These are phyloP conservation scores for Durotheca rogersii DNA, from an alignment of 495 filamentous ascomycete species.

Conservation along the genomic window DNA sequence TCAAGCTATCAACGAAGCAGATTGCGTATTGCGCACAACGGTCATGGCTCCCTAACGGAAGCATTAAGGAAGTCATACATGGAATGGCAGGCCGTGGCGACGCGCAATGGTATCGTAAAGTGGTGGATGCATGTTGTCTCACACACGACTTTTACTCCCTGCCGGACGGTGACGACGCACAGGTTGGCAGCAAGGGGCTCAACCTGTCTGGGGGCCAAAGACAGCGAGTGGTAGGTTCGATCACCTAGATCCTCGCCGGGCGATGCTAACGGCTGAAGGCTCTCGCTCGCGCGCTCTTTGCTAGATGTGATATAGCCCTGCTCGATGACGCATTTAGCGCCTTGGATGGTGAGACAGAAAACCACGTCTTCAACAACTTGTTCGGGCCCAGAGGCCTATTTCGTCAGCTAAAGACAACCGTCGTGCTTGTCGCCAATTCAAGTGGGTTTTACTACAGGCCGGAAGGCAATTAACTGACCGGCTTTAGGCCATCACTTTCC, in stretches of 20 bases:
- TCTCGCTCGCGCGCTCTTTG: slow-evolving; percentile 44
- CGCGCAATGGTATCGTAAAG: slow-evolving; percentile 55
- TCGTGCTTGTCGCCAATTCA: slow-evolving; percentile 36
- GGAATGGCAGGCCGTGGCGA: slow-evolving; percentile 39
- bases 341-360: slow-evolving; percentile 38
- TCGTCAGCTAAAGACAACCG: slow-evolving; percentile 29
- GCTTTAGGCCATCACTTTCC: slow-evolving; percentile 30
- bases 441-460: slow-evolving; percentile 27
- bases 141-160: slow-evolving; percentile 57
- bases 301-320: slow-evolving; percentile 30
- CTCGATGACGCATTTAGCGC: slow-evolving; percentile 42
- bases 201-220: slow-evolving; percentile 68
- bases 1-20: slow-evolving; percentile 11
- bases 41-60: slow-evolving; percentile 43
- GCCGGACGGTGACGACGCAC: slow-evolving; percentile 56
- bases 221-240: slow-evolving; percentile 52
- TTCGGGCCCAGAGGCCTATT: slow-evolving; percentile 36
- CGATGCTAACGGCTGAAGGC: slow-evolving; percentile 24
- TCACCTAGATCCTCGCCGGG: not conserved
- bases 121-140: slow-evolving; percentile 60
- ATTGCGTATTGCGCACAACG: slow-evolving; percentile 37
- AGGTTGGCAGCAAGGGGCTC: slow-evolving; percentile 63
- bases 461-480: not conserved
- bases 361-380: slow-evolving; percentile 33
- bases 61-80: slow-evolving; percentile 43